Evolutionary conservation across 352 stramenopile genomes (phyloP), one percentile per base, ranked within the genome.

Genomic region (Peronospora destructor): DNA sequence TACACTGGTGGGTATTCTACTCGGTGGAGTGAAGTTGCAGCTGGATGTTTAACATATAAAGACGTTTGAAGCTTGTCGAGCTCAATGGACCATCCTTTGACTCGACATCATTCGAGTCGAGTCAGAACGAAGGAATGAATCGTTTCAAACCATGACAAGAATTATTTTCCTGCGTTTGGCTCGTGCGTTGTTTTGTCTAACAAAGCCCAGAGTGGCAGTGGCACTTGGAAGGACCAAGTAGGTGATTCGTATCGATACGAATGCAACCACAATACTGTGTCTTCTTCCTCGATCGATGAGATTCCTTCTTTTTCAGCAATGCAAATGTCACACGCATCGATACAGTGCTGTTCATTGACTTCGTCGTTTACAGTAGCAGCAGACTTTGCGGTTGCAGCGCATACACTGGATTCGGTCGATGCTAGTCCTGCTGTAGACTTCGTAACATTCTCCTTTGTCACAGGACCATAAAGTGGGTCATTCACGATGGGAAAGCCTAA

Each of bases 401-500:
- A 16, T 10, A 21, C 23, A n/a, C 4, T 25, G 7, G 7, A 13
- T n/a, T 32, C 21, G 0, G 4, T 19, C 9, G 8, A 11, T 4
- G 34, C 26, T 9, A 42, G 30, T 25, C 49, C 12, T 7, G n/a
- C 9, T 44, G 1, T 2, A 25, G 7, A 35, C n/a, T 48, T 12
- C 3, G 21, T 26, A 8, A n/a, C 9, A 13, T 29, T 44, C 1
- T 43, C 8, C 25, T 40, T 48, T 2, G 14, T 39, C 32, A 33
- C 38, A 19, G 56, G 36, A 23, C 91, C 93, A 61, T 98, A 98
- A 47, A 91, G 84, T n/a, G 91, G 86, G 56, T 98, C 91, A 57
- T 98, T 98, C 13, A 78, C 88, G 60, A 98, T 98, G 0, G 94
- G 87, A 52, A 83, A 83, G 4, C 71, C 76, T 16, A 91, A 39